Percentiles rank a stretch among this genome's conserved stretches.
These are phyloP conservation scores for Cornus suecica DNA, from an alignment of 148 eudicot species.

Conservation along the genomic window DNA sequence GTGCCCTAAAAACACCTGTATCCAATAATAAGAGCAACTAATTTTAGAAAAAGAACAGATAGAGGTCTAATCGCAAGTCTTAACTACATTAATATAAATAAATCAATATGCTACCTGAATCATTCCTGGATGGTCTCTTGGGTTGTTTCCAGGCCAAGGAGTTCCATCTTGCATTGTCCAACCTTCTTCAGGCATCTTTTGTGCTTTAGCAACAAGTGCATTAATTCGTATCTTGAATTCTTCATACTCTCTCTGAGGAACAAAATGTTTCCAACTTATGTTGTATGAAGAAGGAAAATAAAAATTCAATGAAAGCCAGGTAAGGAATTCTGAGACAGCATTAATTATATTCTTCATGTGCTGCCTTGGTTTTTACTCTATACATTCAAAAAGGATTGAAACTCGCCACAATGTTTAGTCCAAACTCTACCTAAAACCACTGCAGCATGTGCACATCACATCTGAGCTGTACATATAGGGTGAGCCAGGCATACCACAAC, in stretches of 20 bases:
- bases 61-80: not conserved
- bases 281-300: too few species aligned
- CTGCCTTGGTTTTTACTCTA: too few species aligned
- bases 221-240: conserved; percentile 25
- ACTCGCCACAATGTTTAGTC: too few species aligned
- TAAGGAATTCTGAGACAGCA: too few species aligned
- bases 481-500: too few species aligned
- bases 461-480: too few species aligned
- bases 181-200: conserved; percentile 25
- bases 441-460: too few species aligned
- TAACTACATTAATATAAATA: not conserved
- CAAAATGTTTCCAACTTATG: not conserved
- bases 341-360: too few species aligned
- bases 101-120: conserved; percentile 19
- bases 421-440: too few species aligned
- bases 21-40: not conserved
- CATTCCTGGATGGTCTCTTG: conserved; percentile 28
- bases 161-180: conserved; percentile 31
- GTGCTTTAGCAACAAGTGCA: conserved; percentile 19
- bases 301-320: too few species aligned
- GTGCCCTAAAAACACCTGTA: conserved; percentile 60
- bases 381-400: too few species aligned
- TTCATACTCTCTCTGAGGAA: conserved; percentile 26
- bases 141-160: conserved; percentile 29
- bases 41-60: not conserved